Percentiles rank a stretch among this genome's conserved stretches.
Evolutionary conservation across 1,284 basidiomycete species (phyloP).

Genomic region (Clitocybe nebularis): DNA sequence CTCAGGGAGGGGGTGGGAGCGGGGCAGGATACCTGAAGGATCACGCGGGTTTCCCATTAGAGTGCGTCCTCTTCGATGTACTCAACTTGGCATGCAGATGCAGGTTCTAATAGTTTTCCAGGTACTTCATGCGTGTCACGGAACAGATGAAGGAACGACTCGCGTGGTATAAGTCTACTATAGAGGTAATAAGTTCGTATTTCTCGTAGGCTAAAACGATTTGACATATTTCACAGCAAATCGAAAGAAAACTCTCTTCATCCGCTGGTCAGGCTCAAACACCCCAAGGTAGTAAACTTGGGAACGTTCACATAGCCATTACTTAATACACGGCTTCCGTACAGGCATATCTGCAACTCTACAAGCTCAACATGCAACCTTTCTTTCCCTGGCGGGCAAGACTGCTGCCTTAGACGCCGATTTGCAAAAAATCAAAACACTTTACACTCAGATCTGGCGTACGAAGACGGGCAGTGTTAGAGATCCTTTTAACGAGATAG

Average conservation of each 20-base stretch:
- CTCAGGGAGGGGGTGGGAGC: constrained; percentile 40
- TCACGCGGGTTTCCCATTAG: constrained; percentile 76
- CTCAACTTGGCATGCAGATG: constrained; percentile 5
- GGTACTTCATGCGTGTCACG: constrained; percentile 71
- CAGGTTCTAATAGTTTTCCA: constrained; percentile 22
- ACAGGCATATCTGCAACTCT: constrained; percentile 68
- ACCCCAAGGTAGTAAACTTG: constrained; percentile 57
- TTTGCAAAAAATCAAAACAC: constrained; percentile 64
- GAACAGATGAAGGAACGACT: constrained; percentile 69
- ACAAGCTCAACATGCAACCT: constrained; percentile 71
- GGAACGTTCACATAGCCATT: constrained; percentile 4
- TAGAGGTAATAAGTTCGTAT: constrained; percentile 51
- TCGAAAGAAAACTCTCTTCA: constrained; percentile 73
- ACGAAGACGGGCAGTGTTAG: constrained; percentile 66
- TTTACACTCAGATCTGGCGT: constrained; percentile 68
- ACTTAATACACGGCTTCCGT: constrained; percentile 9
- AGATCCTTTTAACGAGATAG: constrained; percentile 68
- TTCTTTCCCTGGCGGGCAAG: constrained; percentile 68
- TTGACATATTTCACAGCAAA: constrained; percentile 52
- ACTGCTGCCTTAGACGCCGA: constrained; percentile 67
- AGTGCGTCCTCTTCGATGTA: constrained; percentile 42
- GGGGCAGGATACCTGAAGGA: constrained; percentile 66
- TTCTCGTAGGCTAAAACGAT: background rate
- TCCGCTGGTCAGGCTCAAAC: constrained; percentile 62
- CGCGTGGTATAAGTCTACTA: constrained; percentile 73